Percentiles rank a stretch among this genome's conserved stretches.
These are phyloP conservation scores for Dioscorea dumetorum DNA, from an alignment of 106 monocot species.

Conservation along the genomic window DNA sequence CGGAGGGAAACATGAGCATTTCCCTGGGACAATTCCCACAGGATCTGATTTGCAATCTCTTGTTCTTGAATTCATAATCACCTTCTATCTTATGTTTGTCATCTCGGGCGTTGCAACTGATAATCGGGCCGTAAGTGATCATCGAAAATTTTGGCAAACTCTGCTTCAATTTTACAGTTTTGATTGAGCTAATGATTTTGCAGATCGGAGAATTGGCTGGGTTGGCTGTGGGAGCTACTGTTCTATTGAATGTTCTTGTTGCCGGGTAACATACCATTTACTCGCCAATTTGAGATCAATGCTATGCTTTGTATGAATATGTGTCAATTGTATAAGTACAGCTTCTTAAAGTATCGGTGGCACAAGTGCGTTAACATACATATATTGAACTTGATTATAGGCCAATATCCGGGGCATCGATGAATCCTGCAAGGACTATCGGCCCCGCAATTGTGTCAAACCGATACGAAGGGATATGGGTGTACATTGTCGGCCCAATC, in stretches of 20 bases:
- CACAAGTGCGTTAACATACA: too few relatives aligned
- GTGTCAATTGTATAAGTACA: too few relatives aligned
- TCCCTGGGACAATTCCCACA: constrained; percentile 49
- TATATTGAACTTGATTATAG: constrained; percentile 10
- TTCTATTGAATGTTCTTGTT: constrained; percentile 51
- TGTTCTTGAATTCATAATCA: constrained; percentile 76
- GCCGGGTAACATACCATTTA: constrained; percentile 36
- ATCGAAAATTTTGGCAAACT: too few relatives aligned
- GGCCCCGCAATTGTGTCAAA: constrained; percentile 52
- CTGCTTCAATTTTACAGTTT: too few relatives aligned
- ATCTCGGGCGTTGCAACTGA: constrained; percentile 89
- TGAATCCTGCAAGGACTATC: constrained; percentile 73
- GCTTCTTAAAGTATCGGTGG: too few relatives aligned
- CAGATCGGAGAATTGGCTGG: constrained; percentile 88
- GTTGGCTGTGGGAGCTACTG: constrained; percentile 63
- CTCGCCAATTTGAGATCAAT: too few relatives aligned
- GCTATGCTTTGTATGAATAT: too few relatives aligned
- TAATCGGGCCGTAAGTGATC: constrained; percentile 47
- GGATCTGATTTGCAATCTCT: constrained; percentile 58
- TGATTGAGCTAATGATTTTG: too few relatives aligned
- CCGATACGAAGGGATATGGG: constrained; percentile 58
- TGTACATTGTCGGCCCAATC: constrained; percentile 52
- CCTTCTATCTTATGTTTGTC: constrained; percentile 94
- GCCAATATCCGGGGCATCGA: constrained; percentile 83
- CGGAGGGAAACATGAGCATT: constrained; percentile 34